Conservation (phyloP, 305 asterid species). For the Coffea humblotiana region DNA sequence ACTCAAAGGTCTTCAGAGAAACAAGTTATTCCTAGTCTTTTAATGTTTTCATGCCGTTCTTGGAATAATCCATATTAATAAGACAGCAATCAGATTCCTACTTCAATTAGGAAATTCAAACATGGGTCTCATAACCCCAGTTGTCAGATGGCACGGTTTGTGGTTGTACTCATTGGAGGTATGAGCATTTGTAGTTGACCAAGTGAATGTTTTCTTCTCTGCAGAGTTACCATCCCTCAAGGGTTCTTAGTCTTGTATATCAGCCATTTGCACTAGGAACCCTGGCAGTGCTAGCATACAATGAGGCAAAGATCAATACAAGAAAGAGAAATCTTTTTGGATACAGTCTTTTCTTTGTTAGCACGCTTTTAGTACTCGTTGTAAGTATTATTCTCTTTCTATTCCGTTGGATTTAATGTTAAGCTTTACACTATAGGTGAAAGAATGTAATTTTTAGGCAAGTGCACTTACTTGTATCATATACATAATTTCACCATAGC, state of each 20-base stretch:
- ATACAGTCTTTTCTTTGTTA: conserved; percentile 34
- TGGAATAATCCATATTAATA: not conserved
- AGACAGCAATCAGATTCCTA: not conserved
- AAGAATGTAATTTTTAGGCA: not conserved
- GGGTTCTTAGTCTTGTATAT: conserved; percentile 54
- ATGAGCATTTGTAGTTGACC: not conserved
- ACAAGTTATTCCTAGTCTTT: not conserved
- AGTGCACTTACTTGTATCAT: not conserved
- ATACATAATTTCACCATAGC: not conserved
- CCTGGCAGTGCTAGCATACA: conserved; percentile 36
- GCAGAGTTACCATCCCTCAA: conserved; percentile 43
- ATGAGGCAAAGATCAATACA: conserved; percentile 46
- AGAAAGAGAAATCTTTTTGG: conserved; percentile 44
- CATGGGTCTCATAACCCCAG: not conserved
- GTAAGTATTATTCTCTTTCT: conserved; percentile 27
- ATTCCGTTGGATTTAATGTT: not conserved
- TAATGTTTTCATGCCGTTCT: too few relatives aligned
- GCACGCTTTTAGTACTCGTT: conserved; percentile 38
- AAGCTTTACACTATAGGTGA: not conserved
- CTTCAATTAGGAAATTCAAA: not conserved
- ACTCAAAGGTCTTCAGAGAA: not conserved
- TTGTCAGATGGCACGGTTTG: not conserved
- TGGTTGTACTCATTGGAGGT: not conserved
- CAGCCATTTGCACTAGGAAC: conserved; percentile 55
- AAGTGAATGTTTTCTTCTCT: not conserved